Conservation (phyloP, 2,329 filamentous ascomycete genomes). For the Colletotrichum higginsianum region DNA sequence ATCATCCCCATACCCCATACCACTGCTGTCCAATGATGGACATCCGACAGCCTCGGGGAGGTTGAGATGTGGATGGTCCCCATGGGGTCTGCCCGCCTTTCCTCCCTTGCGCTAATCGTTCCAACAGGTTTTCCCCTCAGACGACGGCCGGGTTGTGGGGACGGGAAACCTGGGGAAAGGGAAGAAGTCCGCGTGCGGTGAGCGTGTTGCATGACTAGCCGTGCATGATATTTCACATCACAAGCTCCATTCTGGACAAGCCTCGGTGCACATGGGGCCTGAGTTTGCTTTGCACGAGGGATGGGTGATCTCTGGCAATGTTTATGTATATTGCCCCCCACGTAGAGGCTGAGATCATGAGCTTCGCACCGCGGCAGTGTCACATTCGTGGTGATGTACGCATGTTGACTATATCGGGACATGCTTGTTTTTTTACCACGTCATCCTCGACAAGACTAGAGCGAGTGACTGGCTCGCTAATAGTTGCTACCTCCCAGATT, state of each 20-base stretch:
- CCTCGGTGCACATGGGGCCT: constrained; percentile 1
- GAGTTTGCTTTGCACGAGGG: neutral
- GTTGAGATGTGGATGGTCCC: neutral
- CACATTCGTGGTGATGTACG: neutral
- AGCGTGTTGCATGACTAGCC: constrained; percentile 4
- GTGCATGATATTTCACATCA: neutral
- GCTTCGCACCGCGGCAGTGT: neutral
- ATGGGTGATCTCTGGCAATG: too few species aligned
- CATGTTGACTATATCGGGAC: too few species aligned
- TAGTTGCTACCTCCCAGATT: constrained; percentile 15
- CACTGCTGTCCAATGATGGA: constrained; percentile 6
- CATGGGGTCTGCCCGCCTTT: constrained; percentile 3
- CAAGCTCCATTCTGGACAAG: neutral
- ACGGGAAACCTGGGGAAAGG: constrained; percentile 4
- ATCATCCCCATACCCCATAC: constrained; percentile 7
- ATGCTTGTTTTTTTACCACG: neutral
- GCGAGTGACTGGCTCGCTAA: too few species aligned
- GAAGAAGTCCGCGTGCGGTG: constrained; percentile 17
- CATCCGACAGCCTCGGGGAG: neutral
- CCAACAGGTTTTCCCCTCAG: constrained; percentile 9
- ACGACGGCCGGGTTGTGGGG: constrained; percentile 6
- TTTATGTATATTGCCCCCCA: too few species aligned
- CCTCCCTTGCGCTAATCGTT: neutral
- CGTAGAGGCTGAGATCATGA: constrained; percentile 15
- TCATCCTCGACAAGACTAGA: neutral